Evolutionary conservation across 768 basidiomycete genomes (phyloP).

Genomic region (Cytidiella melzeri): DNA sequence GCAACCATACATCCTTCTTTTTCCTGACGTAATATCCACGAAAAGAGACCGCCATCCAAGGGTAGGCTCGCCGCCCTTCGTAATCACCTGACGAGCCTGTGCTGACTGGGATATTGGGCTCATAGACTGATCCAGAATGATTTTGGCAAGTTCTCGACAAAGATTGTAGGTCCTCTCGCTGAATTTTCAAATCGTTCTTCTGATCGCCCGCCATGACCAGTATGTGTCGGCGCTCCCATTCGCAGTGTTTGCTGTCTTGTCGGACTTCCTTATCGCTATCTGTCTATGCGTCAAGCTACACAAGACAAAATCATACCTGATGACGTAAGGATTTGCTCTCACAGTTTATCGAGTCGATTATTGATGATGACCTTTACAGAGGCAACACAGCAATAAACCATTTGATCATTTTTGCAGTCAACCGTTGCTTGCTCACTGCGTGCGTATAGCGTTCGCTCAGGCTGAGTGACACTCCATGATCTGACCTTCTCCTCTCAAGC

Average conservation of each 20-base stretch:
- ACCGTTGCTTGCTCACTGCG: slow-evolving; percentile 45
- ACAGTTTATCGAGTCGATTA: neutral
- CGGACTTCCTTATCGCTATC: slow-evolving; percentile 38
- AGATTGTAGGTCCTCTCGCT: slow-evolving; percentile 1
- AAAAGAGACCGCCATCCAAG: neutral
- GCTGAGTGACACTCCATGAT: neutral
- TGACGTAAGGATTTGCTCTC: slow-evolving; percentile 12
- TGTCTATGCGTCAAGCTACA: slow-evolving; percentile 37
- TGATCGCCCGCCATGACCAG: neutral
- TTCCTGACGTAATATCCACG: neutral
- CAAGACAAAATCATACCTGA: slow-evolving; percentile 21
- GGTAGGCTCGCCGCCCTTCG: neutral
- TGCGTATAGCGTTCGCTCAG: slow-evolving; percentile 19
- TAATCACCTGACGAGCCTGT: neutral
- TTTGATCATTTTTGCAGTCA: slow-evolving; percentile 44
- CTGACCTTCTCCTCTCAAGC: slow-evolving; percentile 2
- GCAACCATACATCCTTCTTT: neutral
- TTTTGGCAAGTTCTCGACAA: slow-evolving; percentile 1
- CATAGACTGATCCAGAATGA: slow-evolving; percentile 3
- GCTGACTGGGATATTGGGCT: neutral
- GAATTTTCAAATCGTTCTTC: neutral
- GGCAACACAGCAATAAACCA: slow-evolving; percentile 37
- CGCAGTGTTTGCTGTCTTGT: slow-evolving; percentile 37
- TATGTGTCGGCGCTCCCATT: slow-evolving; percentile 35
- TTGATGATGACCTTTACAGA: slow-evolving; percentile 17